Percentiles rank a stretch among this genome's conserved stretches.
Conservation (phyloP, 106 monocot genomes). For the Xerophyta viscosa region DNA sequence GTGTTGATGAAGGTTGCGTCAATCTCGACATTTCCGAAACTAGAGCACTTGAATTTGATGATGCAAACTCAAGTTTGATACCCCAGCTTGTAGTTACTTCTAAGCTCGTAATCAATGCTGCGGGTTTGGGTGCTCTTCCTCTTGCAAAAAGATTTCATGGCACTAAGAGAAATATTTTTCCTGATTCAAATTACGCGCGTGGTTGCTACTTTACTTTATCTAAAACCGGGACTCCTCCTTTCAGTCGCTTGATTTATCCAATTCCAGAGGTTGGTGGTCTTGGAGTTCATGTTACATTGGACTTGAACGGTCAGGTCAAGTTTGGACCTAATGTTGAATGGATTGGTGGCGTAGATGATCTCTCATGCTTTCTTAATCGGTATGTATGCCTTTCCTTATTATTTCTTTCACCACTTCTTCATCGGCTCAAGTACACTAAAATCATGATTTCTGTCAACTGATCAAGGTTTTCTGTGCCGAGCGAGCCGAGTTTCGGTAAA, state of each 20-base stretch:
- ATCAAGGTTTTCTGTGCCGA: no score
- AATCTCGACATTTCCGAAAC: slow-evolving; percentile 65
- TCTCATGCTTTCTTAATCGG: slow-evolving; percentile 64
- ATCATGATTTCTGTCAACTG: no score
- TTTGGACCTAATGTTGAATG: slow-evolving; percentile 99
- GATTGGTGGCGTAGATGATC: slow-evolving; percentile 59
- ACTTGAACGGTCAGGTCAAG: slow-evolving; percentile 66
- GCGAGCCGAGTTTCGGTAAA: no score
- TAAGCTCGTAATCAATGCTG: slow-evolving; percentile 77
- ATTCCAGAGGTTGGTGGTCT: slow-evolving; percentile 92
- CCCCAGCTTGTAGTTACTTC: slow-evolving; percentile 65
- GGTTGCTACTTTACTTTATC: slow-evolving; percentile 90
- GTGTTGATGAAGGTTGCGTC: slow-evolving; percentile 41
- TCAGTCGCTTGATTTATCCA: slow-evolving; percentile 82
- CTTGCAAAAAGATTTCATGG: slow-evolving; percentile 71
- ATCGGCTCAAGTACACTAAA: no score
- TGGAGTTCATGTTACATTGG: slow-evolving; percentile 92
- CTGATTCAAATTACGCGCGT: slow-evolving; percentile 65
- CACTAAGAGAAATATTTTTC: slow-evolving; percentile 27
- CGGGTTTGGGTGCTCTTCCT: slow-evolving; percentile 83
- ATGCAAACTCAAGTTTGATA: slow-evolving; percentile 12
- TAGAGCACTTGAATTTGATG: slow-evolving; percentile 35
- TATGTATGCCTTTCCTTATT: no score
- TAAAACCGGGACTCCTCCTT: slow-evolving; percentile 61
- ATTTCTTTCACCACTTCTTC: no score